Base-by-base conservation (phyloP, 1,284 basidiomycete genomes). In the Tranzscheliella williamsii region DNA sequence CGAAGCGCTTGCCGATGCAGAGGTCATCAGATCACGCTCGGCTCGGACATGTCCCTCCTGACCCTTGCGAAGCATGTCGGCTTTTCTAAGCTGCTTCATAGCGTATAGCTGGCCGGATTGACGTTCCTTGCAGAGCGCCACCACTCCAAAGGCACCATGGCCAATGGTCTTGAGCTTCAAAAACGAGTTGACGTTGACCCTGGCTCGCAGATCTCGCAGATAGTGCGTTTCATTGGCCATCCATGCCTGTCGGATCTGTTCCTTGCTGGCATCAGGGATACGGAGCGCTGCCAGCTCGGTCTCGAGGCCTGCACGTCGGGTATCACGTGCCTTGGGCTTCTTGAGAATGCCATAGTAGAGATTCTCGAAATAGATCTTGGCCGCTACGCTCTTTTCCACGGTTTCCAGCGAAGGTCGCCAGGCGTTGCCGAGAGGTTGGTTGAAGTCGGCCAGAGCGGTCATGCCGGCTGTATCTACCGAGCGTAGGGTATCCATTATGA, bases 131-230 rank as follows among this genome's bases (percentile, higher is more conserved):
- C 95, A 92, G 41, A 98, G 85, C 17, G 88, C 89, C 5, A 98
- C 94, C 36, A 97, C 92, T 3, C 93, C 94, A 80, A 97, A 98
- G 5, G 94, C 93, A 87, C 92, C 93, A 78, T 95, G 91, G 33
- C 94, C 93, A 73, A 97, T 95, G 37, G 91, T 92, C 82, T 95
- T 90, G 64, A 96, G 84, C 78, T 89, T 89, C 61, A 86, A 83
- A 78, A 97, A 97, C 29, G 87, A 87, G 67, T 85, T 88, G 43
- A 86, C 86, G 71, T 89, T 88, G 33, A 96, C 87, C 75, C 87
- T 88, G 38, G 83, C 83, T 64, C 92, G 83, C 53, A 85, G 83
- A 67, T 92, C 90, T 38, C 92, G 85, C 70, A 96, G 81, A 78
- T 93, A 88, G 38, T 87, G 86, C 2, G 88, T 91, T 81, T 96